Percentiles rank a stretch among this genome's conserved stretches.
These are phyloP conservation scores for Onygenales sp. DNA, from an alignment of 2,329 filamentous ascomycete genomes.

Conservation along the genomic window DNA sequence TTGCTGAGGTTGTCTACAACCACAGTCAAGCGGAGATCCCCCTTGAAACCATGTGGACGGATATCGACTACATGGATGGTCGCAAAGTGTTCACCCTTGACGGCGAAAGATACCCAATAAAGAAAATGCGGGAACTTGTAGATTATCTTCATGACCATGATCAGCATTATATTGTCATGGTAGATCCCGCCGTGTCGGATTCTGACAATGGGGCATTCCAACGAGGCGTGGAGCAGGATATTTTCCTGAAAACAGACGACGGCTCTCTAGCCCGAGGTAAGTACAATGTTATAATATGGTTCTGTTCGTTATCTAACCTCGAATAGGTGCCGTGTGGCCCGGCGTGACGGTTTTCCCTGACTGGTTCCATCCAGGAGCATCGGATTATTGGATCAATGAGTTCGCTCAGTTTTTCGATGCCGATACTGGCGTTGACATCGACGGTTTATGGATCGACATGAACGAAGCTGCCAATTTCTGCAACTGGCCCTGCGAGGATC, in stretches of 20 bases:
- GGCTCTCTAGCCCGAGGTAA: conserved; percentile 37
- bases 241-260: conserved; percentile 44
- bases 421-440: conserved; percentile 56
- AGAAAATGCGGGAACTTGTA: conserved; percentile 53
- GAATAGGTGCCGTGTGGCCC: conserved; percentile 59
- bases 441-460: conserved; percentile 63
- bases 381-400: conserved; percentile 56
- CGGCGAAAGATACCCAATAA: conserved; percentile 46
- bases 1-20: conserved; percentile 26
- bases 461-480: conserved; percentile 41
- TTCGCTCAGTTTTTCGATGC: conserved; percentile 52
- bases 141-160: conserved; percentile 51
- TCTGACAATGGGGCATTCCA: conserved; percentile 44
- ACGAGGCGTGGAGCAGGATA: conserved; percentile 45
- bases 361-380: conserved; percentile 56
- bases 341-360: conserved; percentile 60
- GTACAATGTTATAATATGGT: neutral
- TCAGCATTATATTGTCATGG: conserved; percentile 61
- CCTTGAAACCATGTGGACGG: conserved; percentile 26
- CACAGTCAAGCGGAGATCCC: conserved; percentile 24
- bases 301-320: neutral
- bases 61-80: conserved; percentile 23
- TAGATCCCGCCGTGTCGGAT: conserved; percentile 45
- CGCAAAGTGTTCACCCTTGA: conserved; percentile 27
- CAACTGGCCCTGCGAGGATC: conserved; percentile 40